Evolutionary conservation across 139 green algal genomes (phyloP), one percentile per base, ranked within the genome.

Genomic region (Desmodesmus armatus): DNA sequence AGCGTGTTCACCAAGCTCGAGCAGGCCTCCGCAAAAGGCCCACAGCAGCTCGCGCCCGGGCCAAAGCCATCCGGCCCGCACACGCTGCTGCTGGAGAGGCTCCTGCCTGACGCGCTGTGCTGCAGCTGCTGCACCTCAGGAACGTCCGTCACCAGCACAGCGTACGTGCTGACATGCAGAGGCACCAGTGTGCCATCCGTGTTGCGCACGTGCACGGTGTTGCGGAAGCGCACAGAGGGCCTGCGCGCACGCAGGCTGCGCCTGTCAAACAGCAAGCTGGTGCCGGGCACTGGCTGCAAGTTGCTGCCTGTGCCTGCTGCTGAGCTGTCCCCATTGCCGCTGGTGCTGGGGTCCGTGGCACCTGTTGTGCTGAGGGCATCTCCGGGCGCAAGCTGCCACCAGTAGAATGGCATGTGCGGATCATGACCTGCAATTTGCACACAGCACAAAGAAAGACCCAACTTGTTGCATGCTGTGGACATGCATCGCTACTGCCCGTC

Each of bases 141-240:
- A 7, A 87, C 81, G 19, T 87, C 81, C 47, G 70, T 87, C 70
- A 87, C 70, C 3, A 87, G 81, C 58, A 87, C 81, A 25, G 81
- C 81, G 29, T 87, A 87, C 53, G 62, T 81, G 39, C 69, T 58
- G 0, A 87, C 81, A 69, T 87, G 81, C 35, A 87, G 81, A 0
- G 81, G 81, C 35, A 87, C 0, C 3, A 65, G 9, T 2, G 25
- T 70, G 47, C 78, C 78, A 31, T 67, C 40, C 7, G 29, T 11
- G 17, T 40, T 55, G 11, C 39, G 76, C 76, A 82, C 76, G 60
- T 82, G 70, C 41, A 60, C 70, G 53, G 82, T 87, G 53, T 87
- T 87, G 29, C 82, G 74, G 72, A 87, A 87, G 15, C 82, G 40
- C 41, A 87, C 82, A 21, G 71, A 83, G 1, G 82, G 82, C 82